phyloP scores from a whole-genome alignment of 129 eudicot genomes.

The Centrapalus pauciflorus region DNA sequence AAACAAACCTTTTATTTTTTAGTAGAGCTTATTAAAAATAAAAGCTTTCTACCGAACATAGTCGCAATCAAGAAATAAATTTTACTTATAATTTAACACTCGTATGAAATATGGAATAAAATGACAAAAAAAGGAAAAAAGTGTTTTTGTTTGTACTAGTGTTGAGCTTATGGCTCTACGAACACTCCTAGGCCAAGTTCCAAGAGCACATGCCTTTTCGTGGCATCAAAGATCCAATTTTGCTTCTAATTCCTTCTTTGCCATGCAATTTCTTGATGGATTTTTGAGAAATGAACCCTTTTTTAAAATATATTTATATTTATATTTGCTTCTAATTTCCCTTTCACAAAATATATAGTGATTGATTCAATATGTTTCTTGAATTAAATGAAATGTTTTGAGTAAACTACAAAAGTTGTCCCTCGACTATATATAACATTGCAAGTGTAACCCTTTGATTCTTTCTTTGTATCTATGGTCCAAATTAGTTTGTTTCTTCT shows the following conservation, averaged over 20 bases:
- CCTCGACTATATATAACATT: background rate
- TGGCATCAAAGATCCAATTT: slow-evolving; percentile 27
- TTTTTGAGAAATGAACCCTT: background rate
- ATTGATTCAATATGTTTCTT: background rate
- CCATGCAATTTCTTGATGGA: background rate
- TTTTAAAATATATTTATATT: background rate
- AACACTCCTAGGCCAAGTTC: slow-evolving; percentile 19
- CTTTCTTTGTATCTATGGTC: no score
- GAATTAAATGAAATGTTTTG: background rate
- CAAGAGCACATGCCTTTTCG: slow-evolving; percentile 24
- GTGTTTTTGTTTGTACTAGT: slow-evolving; percentile 22
- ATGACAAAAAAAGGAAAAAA: slow-evolving; percentile 6
- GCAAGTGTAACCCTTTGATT: no score
- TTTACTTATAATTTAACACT: no score
- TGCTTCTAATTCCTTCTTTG: slow-evolving; percentile 7
- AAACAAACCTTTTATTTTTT: no score
- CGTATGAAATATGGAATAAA: no score
- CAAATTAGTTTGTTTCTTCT: no score
- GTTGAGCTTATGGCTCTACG: slow-evolving; percentile 23
- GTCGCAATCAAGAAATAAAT: no score
- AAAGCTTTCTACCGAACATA: no score
- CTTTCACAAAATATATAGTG: background rate
- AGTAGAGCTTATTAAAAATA: no score
- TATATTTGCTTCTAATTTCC: no score
- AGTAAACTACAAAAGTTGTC: background rate